Conservation (phyloP, 2,329 filamentous ascomycete species). For the Ceratocystis ficicola region DNA sequence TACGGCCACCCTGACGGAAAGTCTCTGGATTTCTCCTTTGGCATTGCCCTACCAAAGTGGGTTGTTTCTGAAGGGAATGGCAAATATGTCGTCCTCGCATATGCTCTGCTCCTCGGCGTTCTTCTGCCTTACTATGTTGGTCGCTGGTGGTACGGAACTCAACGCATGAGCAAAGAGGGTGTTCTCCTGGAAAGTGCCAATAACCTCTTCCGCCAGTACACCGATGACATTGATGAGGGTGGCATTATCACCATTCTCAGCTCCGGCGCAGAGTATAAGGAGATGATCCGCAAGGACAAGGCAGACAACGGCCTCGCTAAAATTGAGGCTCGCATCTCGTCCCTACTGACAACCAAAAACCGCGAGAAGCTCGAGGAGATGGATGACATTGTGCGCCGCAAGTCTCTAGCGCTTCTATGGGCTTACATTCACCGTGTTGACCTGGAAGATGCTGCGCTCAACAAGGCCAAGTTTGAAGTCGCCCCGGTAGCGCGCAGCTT, state of each 20-base stretch:
- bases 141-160: constrained; percentile 97
- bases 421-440: constrained; percentile 85
- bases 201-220: constrained; percentile 86
- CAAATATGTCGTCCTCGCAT: constrained; percentile 86
- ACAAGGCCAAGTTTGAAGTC: constrained; percentile 78
- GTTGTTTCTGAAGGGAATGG: constrained; percentile 88
- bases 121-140: constrained; percentile 86
- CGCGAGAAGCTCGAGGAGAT: constrained; percentile 64
- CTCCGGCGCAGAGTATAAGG: constrained; percentile 72
- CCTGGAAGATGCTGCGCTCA: constrained; percentile 62
- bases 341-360: constrained; percentile 54
- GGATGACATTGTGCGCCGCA: constrained; percentile 68
- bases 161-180: constrained; percentile 83
- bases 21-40: constrained; percentile 84
- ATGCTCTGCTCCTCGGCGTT: constrained; percentile 77
- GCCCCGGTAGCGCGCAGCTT: constrained; percentile 76
- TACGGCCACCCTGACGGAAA: constrained; percentile 96
- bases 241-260: constrained; percentile 72
- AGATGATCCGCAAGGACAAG: constrained; percentile 62
- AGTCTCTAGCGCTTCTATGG: constrained; percentile 83
- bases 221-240: constrained; percentile 68
- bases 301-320: constrained; percentile 70
- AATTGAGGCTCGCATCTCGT: constrained; percentile 68
- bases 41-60: constrained; percentile 86
- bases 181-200: constrained; percentile 88